phyloP scores from a whole-genome alignment of 108 stramenopile genomes.

The Pseudonitzschia multiseries region DNA sequence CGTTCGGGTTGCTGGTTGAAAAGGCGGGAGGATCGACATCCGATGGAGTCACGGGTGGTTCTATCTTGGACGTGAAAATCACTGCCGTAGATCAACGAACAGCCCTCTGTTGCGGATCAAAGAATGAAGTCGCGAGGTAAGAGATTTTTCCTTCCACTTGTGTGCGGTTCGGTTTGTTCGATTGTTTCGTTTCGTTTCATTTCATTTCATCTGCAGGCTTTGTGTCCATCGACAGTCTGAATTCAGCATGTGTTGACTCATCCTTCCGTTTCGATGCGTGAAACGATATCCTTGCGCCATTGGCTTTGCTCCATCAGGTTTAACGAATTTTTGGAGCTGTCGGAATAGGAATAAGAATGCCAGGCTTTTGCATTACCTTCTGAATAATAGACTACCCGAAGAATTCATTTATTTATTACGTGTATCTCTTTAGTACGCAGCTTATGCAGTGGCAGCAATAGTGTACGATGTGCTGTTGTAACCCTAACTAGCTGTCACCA shows the following conservation, averaged over 20 bases:
- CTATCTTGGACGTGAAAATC: constrained; percentile 82
- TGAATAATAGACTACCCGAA: too few species aligned
- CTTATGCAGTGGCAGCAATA: too few species aligned
- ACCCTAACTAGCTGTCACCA: too few species aligned
- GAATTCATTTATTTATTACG: too few species aligned
- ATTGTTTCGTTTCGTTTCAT: too few species aligned
- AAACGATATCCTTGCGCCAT: not conserved
- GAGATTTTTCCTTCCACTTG: constrained; percentile 21
- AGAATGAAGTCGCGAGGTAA: constrained; percentile 74
- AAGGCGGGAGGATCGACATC: constrained; percentile 85
- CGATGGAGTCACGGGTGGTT: constrained; percentile 71
- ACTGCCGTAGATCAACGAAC: constrained; percentile 77
- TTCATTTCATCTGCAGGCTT: too few species aligned
- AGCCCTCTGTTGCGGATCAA: constrained; percentile 72
- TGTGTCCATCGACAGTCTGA: not conserved
- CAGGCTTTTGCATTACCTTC: too few species aligned
- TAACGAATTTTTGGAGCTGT: constrained; percentile 15
- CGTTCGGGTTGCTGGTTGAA: constrained; percentile 87
- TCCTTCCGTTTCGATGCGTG: too few species aligned
- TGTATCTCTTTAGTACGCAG: too few species aligned
- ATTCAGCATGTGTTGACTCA: too few species aligned
- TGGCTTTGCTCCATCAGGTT: not conserved
- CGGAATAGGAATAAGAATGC: not conserved
- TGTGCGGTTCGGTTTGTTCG: not conserved
- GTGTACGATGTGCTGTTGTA: too few species aligned